Base-by-base conservation (phyloP, 1,284 basidiomycete genomes). In the Apiotrichum laibachii region DNA sequence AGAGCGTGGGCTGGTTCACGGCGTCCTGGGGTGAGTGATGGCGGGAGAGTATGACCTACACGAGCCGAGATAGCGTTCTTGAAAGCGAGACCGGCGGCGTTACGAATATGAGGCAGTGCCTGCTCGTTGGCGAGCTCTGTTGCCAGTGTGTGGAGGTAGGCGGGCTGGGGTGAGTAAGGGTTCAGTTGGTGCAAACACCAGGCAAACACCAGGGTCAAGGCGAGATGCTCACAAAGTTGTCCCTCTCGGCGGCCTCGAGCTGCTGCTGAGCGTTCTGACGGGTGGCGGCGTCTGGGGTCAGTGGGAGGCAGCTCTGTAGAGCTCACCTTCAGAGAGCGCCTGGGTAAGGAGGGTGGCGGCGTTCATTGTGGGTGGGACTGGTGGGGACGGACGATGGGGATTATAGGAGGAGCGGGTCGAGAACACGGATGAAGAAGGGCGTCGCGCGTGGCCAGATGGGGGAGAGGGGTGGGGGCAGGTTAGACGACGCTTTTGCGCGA, bases 41-140 rank as follows among this genome's bases (percentile, higher is more conserved):
- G 10, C n/a, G 39, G n/a, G n/a, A n/a, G n/a, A n/a, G 8, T 37
- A 56, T 35, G 63, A 83, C 89, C 76, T 80, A 94, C 92, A 71
- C 92, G 84, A 62, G 94, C 92, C 45, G 87, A 86, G 60, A 99
- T 81, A 60, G 92, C 86, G 77, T 99, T 99, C 85, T 99, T 99
- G 80, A 99, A 83, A 19, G 94, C 94, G 53, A 99, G 84, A 77
- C 92, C 94, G 26, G 96, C 93, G 18, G 95, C 93, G 72, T 92
- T 94, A 67, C 95, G 85, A 54, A 96, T 85, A 77, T 92, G 87
- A 42, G 87, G 70, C n/a, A 82, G 82, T 11, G 84, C 84, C 48
- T 70, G 80, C 74, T 92, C 89, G 67, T 90, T 88, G 39, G 86
- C 85, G 50, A 96, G 85, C 69, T 92, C 89, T 15, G 84, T 79